Evolutionary conservation across 345 rosid species (phyloP).

Genomic region (Hibiscus tridactylites): DNA sequence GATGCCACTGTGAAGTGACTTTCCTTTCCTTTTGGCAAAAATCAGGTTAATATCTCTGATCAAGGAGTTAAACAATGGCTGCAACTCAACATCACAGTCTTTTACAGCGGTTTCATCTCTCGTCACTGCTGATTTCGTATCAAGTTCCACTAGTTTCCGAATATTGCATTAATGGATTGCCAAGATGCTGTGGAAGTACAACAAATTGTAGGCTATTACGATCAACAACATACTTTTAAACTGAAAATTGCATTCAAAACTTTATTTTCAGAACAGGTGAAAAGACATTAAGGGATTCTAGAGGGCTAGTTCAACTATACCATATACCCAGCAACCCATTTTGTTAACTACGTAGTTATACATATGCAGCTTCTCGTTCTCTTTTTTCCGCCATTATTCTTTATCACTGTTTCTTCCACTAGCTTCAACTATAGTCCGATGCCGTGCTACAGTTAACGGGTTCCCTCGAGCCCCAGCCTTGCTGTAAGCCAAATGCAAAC

Average conservation of each 20-base stretch:
- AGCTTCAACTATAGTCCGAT: slow-evolving; percentile 16
- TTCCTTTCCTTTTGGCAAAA: too few relatives aligned
- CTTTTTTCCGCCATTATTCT: slow-evolving; percentile 15
- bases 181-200: too few relatives aligned
- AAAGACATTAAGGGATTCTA: slow-evolving; percentile 8
- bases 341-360: slow-evolving; percentile 12
- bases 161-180: too few relatives aligned
- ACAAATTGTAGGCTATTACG: too few relatives aligned
- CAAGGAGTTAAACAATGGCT: too few relatives aligned
- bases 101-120: too few relatives aligned
- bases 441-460: slow-evolving; percentile 15
- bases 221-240: too few relatives aligned
- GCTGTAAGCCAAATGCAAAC: slow-evolving; percentile 63
- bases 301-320: slow-evolving; percentile 27
- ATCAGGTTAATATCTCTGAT: too few relatives aligned
- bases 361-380: slow-evolving; percentile 1
- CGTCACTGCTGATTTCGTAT: too few relatives aligned
- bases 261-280: slow-evolving; percentile 23
- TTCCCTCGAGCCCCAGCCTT: slow-evolving; percentile 71
- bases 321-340: slow-evolving; percentile 19
- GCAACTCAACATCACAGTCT: too few relatives aligned
- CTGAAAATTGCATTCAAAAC: slow-evolving; percentile 1
- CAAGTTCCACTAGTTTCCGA: too few relatives aligned
- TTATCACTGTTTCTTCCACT: slow-evolving; percentile 16
- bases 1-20: too few relatives aligned